Percentiles rank a stretch among this genome's conserved stretches.
Conservation (phyloP, 768 basidiomycete species). For the Leccinum rimulosum region DNA sequence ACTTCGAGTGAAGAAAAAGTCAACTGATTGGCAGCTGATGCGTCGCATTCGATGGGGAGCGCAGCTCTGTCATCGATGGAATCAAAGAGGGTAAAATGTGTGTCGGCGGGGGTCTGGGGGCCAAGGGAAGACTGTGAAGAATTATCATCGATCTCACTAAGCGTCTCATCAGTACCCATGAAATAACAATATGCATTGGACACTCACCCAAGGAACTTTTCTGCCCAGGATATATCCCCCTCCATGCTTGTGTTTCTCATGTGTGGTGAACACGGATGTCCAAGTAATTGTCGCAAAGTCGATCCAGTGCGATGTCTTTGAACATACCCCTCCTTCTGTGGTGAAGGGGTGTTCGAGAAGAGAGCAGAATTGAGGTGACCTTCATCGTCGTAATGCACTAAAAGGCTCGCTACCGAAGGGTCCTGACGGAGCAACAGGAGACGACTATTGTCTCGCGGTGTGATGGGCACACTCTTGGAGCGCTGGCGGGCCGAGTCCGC, state of each 20-base stretch:
- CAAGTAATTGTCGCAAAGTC: slow-evolving; percentile 71
- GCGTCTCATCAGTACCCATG: slow-evolving; percentile 9
- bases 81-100: slow-evolving; percentile 39
- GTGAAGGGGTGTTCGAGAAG: slow-evolving; percentile 59
- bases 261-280: slow-evolving; percentile 41
- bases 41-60: slow-evolving; percentile 46
- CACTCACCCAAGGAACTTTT: slow-evolving; percentile 64
- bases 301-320: slow-evolving; percentile 65
- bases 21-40: slow-evolving; percentile 33
- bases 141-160: slow-evolving; percentile 45
- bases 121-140: slow-evolving; percentile 49
- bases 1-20: slow-evolving; percentile 75
- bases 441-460: slow-evolving; percentile 48
- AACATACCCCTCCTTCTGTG: slow-evolving; percentile 39
- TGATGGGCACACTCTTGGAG: slow-evolving; percentile 36
- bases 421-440: slow-evolving; percentile 64
- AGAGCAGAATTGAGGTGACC: slow-evolving; percentile 58
- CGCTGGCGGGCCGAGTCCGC: slow-evolving; percentile 29
- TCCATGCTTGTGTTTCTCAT: slow-evolving; percentile 43
- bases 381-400: slow-evolving; percentile 71
- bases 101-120: slow-evolving; percentile 48
- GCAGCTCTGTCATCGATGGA: slow-evolving; percentile 38
- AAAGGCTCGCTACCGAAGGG: slow-evolving; percentile 73
- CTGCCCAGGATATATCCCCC: slow-evolving; percentile 85
- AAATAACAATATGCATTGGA: background rate